Evolutionary conservation across 768 basidiomycete species (phyloP).

Genomic region (Daedaleopsis sinensis): DNA sequence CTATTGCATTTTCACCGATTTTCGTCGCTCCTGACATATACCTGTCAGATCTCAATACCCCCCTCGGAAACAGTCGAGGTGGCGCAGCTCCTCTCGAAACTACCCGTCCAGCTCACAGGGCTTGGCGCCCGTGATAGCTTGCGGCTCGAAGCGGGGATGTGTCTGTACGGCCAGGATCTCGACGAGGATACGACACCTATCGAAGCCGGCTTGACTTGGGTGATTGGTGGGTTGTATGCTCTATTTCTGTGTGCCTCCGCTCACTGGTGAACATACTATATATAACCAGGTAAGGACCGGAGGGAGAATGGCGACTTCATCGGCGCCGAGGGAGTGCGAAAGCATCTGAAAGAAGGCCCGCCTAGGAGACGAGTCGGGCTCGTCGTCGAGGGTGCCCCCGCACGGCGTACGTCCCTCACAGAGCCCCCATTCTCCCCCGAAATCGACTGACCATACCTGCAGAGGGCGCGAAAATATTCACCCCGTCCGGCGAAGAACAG

Average conservation of each 20-base stretch:
- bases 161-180: constrained; percentile 92
- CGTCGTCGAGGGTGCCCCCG: constrained; percentile 82
- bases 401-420: constrained; percentile 56
- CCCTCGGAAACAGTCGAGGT: constrained; percentile 74
- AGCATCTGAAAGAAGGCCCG: constrained; percentile 81
- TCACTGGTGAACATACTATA: not conserved
- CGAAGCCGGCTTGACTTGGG: constrained; percentile 91
- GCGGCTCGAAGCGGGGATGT: constrained; percentile 96
- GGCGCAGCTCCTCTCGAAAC: constrained; percentile 60
- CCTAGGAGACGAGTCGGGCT: constrained; percentile 80
- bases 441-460: constrained; percentile 10
- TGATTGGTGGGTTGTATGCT: constrained; percentile 66
- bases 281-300: constrained; percentile 75
- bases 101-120: constrained; percentile 81
- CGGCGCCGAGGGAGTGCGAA: constrained; percentile 71
- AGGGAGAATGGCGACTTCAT: constrained; percentile 74
- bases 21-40: not conserved
- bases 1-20: not conserved
- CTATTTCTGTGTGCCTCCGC: not conserved
- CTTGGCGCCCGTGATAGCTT: constrained; percentile 92
- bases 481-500: constrained; percentile 52
- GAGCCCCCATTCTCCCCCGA: not conserved
- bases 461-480: constrained; percentile 82
- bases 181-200: constrained; percentile 86
- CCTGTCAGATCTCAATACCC: constrained; percentile 80